phyloP scores from a whole-genome alignment of 1,284 basidiomycete species.

The Puccinia hordei region DNA sequence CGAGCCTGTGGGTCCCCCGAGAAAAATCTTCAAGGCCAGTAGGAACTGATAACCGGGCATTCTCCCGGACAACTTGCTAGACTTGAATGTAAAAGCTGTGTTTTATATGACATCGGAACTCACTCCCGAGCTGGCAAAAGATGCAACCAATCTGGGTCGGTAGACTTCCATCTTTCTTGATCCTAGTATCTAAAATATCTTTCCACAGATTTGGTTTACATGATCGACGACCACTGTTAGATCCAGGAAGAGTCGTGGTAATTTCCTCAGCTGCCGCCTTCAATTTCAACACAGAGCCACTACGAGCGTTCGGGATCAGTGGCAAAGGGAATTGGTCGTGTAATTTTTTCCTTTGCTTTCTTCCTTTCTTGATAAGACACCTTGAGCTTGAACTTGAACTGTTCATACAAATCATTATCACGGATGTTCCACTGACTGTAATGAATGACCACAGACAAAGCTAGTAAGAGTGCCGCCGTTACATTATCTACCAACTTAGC shows the following conservation, averaged over 20 bases:
- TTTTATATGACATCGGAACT: conserved; percentile 51
- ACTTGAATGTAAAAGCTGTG: conserved; percentile 46
- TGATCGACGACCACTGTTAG: conserved; percentile 6
- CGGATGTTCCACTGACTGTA: not conserved
- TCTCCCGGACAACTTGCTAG: not conserved
- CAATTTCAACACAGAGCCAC: conserved; percentile 54
- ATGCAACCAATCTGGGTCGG: conserved; percentile 45
- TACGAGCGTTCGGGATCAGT: conserved; percentile 54
- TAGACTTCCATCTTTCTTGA: not conserved
- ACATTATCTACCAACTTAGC: conserved; percentile 58
- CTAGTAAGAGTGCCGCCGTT: conserved; percentile 59
- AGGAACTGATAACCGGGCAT: not conserved
- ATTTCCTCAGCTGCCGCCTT: conserved; percentile 58
- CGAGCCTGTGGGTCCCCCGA: conserved; percentile 15
- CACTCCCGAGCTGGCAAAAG: conserved; percentile 34
- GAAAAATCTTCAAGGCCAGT: not conserved
- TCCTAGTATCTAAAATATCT: not conserved
- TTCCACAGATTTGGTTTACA: not conserved
- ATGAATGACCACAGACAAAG: conserved; percentile 53
- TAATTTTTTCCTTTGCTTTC: conserved; percentile 51
- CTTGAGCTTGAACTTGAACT: not conserved
- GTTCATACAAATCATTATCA: not conserved
- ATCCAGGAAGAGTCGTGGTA: conserved; percentile 58
- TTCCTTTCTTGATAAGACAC: not conserved
- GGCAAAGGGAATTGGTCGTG: conserved; percentile 58